Conservation (phyloP, 129 eudicot genomes). For the Centaurea solstitialis region DNA sequence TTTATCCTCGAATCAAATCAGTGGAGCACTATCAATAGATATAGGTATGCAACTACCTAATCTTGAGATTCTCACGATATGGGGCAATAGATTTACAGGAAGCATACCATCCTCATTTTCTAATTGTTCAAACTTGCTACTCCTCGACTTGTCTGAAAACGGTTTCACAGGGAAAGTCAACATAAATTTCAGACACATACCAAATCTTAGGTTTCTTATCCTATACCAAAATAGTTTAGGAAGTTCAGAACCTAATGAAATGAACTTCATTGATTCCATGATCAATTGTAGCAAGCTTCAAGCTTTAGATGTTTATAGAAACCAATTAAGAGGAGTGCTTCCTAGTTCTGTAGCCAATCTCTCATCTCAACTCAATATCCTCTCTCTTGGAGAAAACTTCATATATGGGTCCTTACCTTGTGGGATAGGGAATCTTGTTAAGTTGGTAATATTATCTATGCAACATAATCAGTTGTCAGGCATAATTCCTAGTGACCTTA, state of each 20-base stretch:
- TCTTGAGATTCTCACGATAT: not conserved
- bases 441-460: not conserved
- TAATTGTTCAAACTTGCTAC: not conserved
- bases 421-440: not conserved
- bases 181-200: not conserved
- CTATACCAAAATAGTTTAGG: not conserved
- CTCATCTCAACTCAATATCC: not conserved
- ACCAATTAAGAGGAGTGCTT: not conserved
- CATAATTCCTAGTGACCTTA: not conserved
- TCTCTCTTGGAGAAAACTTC: not conserved
- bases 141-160: not conserved
- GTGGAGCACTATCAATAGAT: not conserved
- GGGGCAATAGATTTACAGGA: not conserved
- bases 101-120: not conserved
- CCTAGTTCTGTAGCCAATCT: not conserved
- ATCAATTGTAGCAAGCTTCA: not conserved
- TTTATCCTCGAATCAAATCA: not conserved
- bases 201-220: not conserved
- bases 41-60: slow-evolving; percentile 4
- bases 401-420: not conserved
- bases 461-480: not conserved
- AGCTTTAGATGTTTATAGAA: not conserved
- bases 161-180: not conserved
- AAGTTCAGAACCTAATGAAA: not conserved
- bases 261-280: not conserved